A percentile compares a stretch with the other conserved stretches of the same genome.
Conservation (phyloP, 2,329 filamentous ascomycete genomes). For the Aspergillus clavatus region DNA sequence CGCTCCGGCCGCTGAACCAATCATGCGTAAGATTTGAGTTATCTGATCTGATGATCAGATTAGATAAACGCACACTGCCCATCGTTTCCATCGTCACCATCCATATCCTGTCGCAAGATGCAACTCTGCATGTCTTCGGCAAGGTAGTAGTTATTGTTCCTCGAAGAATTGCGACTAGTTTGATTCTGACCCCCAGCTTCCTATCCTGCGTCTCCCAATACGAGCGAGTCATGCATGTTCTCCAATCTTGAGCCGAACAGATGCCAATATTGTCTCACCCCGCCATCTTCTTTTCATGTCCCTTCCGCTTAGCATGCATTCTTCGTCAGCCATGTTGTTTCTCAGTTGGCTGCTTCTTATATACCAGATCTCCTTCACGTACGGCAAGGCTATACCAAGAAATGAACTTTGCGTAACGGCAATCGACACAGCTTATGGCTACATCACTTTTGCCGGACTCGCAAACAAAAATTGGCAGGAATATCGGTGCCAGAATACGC, state of each 20-base stretch:
- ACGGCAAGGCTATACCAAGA: slow-evolving; percentile 9
- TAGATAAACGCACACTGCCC: not conserved
- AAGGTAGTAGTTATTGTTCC: too few relatives aligned
- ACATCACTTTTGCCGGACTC: slow-evolving; percentile 26
- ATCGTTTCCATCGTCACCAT: too few relatives aligned
- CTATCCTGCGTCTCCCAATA: too few relatives aligned
- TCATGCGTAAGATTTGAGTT: not conserved
- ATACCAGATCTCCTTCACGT: slow-evolving; percentile 4
- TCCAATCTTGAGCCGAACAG: not conserved
- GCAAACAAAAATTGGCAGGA: slow-evolving; percentile 18
- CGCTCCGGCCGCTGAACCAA: not conserved
- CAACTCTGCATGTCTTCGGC: too few relatives aligned
- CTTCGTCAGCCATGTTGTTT: slow-evolving; percentile 14
- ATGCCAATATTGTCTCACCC: not conserved
- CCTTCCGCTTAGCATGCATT: not conserved
- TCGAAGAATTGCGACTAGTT: too few relatives aligned
- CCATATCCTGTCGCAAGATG: too few relatives aligned
- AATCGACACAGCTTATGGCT: slow-evolving; percentile 29
- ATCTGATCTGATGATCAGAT: not conserved
- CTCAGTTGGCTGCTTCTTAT: slow-evolving; percentile 15
- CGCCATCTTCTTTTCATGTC: not conserved
- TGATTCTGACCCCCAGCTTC: too few relatives aligned
- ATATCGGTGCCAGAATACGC: slow-evolving; percentile 29
- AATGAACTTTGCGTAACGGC: slow-evolving; percentile 32
- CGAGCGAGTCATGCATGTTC: not conserved